phyloP scores from a whole-genome alignment of 2,329 filamentous ascomycete genomes.

The Arthrobotrys iridis region DNA sequence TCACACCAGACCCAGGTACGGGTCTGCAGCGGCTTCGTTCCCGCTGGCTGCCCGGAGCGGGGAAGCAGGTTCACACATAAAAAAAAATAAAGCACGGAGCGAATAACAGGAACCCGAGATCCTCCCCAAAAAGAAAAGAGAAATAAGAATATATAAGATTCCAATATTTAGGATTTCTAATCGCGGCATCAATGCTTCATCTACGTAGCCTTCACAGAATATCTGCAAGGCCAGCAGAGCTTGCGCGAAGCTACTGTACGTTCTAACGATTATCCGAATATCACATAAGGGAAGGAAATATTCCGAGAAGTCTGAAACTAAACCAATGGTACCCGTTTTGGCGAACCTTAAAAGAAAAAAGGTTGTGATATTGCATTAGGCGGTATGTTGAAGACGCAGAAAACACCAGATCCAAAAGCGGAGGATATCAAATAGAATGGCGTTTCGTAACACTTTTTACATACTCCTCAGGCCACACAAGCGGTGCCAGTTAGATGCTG shows the following conservation, averaged over 20 bases:
- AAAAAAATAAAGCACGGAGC: too few relatives aligned
- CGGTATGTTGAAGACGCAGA: slow-evolving; percentile 10
- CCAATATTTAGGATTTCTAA: slow-evolving; percentile 10
- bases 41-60: slow-evolving; percentile 15
- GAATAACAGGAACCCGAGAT: neutral
- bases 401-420: neutral
- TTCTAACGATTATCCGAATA: slow-evolving; percentile 20
- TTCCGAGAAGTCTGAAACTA: slow-evolving; percentile 14
- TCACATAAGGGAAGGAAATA: neutral
- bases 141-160: slow-evolving; percentile 1
- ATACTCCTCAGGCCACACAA: slow-evolving; percentile 14
- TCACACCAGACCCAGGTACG: slow-evolving; percentile 24
- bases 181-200: slow-evolving; percentile 17
- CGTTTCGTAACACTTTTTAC: slow-evolving; percentile 22
- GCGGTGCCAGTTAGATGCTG: slow-evolving; percentile 5
- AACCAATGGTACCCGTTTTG: neutral
- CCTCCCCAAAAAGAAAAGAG: neutral
- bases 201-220: neutral
- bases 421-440: neutral
- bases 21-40: slow-evolving; percentile 43
- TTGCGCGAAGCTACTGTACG: slow-evolving; percentile 21
- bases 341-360: too few relatives aligned
- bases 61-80: slow-evolving; percentile 4
- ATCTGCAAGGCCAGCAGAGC: slow-evolving; percentile 20
- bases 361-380: slow-evolving; percentile 21